Evolutionary conservation across 805 yeast genomes (phyloP), one percentile per base, ranked within the genome.

Genomic region (Candida germanica): DNA sequence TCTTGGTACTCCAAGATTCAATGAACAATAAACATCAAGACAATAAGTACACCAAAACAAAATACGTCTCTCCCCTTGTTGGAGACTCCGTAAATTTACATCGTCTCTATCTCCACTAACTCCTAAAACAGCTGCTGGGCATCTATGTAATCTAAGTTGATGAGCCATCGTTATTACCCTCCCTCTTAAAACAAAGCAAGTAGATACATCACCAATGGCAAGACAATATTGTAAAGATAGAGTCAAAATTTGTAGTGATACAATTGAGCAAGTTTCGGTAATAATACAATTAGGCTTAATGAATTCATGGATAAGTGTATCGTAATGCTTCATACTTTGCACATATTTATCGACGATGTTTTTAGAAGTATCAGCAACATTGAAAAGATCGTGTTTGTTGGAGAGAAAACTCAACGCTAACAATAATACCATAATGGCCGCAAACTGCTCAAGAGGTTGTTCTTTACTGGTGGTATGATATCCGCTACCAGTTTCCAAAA

Each of bases 81-180:
- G 89, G 41, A 78, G 69, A 45, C 72, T 75, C 16, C 80, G 73
- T 29, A 83, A 75, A 20, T 59, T 49, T 11, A 55, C 56, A 29
- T 51, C 55, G 20, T 49, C 54, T 25, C 39, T 38, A 21, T 46
- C 50, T 7, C 56, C 56, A 22, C 75, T 74, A 2, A 83, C 71
- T 1, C 91, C 91, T 33, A 83, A 61, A 3, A 86, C 88, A 0
- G 91, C 91, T 4, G 89, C 79, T 7, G 95, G 95, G 57, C 95
- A 83, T 47, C 94, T 70, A 54, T 87, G 95, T 29, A 88, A 65
- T 48, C 96, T 75, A 35, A 88, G 63, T 48, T 87, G 93, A 49
- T 86, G 94, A 4, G 89, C 81, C 89, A 86, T 83, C 18, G 87
- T 80, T 9, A 83, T 77, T 6, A 83, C 80, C 47, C 79, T 69